These are phyloP conservation scores for Ploettnerulaceae sp. DNA, from an alignment of 2,329 filamentous ascomycete species.

Conservation along the genomic window DNA sequence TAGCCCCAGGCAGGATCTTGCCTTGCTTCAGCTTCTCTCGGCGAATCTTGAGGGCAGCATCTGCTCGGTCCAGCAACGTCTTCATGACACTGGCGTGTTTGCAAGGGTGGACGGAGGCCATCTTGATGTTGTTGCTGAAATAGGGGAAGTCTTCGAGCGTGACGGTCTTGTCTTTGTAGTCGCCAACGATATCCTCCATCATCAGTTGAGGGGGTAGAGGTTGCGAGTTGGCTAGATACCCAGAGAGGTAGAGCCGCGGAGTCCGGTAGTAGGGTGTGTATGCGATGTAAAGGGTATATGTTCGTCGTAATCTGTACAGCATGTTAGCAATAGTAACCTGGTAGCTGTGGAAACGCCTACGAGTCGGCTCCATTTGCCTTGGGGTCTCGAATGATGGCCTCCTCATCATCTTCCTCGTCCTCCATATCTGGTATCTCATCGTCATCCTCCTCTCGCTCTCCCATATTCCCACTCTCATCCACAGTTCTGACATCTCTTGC, in stretches of 20 bases:
- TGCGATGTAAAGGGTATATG: constrained; percentile 98
- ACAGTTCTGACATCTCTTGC: constrained; percentile 80
- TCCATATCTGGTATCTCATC: constrained; percentile 97
- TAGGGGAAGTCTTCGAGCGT: constrained; percentile 97
- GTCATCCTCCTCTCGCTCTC: constrained; percentile 66
- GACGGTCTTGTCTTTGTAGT: constrained; percentile 98
- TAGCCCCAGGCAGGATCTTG: constrained; percentile 42
- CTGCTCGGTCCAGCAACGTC: constrained; percentile 87
- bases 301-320: constrained; percentile 64
- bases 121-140: constrained; percentile 86
- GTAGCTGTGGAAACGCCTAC: constrained; percentile 19
- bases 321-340: constrained; percentile 9
- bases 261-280: constrained; percentile 97
- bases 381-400: constrained; percentile 87
- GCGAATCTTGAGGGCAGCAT: constrained; percentile 84
- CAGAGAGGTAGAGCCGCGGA: constrained; percentile 89
- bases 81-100: constrained; percentile 99
- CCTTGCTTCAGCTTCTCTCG: constrained; percentile 71
- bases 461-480: constrained; percentile 83
- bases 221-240: constrained; percentile 74
- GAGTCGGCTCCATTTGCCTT: constrained; percentile 30
- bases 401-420: constrained; percentile 87
- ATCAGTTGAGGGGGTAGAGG: constrained; percentile 78
- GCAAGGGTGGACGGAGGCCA: constrained; percentile 95
- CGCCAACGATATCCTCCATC: constrained; percentile 95